phyloP scores from a whole-genome alignment of 257 asterid genomes.

The Forsythia viridissima region DNA sequence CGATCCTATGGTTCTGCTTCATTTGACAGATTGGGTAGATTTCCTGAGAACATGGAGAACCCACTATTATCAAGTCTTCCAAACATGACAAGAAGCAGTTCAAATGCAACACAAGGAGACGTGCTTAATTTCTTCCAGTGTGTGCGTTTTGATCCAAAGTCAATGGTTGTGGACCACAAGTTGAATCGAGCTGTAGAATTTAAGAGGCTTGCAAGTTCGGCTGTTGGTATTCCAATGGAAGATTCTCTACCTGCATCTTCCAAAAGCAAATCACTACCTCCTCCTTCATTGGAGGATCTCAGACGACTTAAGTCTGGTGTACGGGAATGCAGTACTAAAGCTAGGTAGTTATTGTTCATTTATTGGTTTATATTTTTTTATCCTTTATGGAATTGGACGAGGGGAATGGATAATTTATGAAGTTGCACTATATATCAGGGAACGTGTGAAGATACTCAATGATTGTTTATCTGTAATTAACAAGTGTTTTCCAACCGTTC shows the following conservation, averaged over 20 bases:
- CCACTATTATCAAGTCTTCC: constrained; percentile 70
- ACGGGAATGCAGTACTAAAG: constrained; percentile 67
- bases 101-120: constrained; percentile 70
- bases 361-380: background rate
- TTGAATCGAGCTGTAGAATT: constrained; percentile 69
- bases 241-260: constrained; percentile 60
- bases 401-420: constrained; percentile 18
- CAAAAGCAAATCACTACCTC: constrained; percentile 53
- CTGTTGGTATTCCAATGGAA: constrained; percentile 70
- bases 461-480: constrained; percentile 80
- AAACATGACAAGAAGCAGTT: constrained; percentile 70
- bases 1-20: constrained; percentile 64
- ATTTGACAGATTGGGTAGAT: constrained; percentile 78
- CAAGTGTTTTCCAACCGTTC: constrained; percentile 78
- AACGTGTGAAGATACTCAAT: constrained; percentile 78
- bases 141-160: constrained; percentile 86
- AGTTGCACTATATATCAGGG: constrained; percentile 53
- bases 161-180: constrained; percentile 79
- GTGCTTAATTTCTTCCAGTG: constrained; percentile 71
- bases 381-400: background rate
- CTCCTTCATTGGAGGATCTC: constrained; percentile 73
- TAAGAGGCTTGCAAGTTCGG: constrained; percentile 71
- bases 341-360: constrained; percentile 58
- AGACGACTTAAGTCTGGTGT: constrained; percentile 75
- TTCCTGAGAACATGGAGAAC: constrained; percentile 71